A percentile compares a stretch with the other conserved stretches of the same genome.
These are phyloP conservation scores for Biscogniauxia marginata DNA, from an alignment of 2,329 filamentous ascomycete genomes.

Conservation along the genomic window DNA sequence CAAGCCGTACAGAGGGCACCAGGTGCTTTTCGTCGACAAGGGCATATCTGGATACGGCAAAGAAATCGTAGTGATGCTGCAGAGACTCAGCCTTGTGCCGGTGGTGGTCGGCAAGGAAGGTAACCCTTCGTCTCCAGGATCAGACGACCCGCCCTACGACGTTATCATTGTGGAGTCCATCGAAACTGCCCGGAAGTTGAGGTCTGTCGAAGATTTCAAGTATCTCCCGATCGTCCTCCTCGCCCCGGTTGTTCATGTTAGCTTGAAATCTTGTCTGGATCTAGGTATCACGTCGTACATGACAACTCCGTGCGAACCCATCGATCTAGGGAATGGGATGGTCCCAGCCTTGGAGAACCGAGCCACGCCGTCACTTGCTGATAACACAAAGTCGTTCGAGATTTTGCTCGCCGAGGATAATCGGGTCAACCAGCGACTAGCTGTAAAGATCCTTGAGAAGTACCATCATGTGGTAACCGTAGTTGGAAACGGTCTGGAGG, in stretches of 20 bases:
- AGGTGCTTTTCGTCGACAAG: conserved; percentile 93
- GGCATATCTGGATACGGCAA: conserved; percentile 73
- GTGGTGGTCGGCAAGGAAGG: conserved; percentile 80
- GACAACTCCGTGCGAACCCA: conserved; percentile 92
- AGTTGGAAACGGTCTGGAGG: conserved; percentile 91
- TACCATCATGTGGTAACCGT: conserved; percentile 92
- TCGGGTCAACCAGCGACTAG: conserved; percentile 91
- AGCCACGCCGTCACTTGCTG: conserved; percentile 84
- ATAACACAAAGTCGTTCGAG: conserved; percentile 93
- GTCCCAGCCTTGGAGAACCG: conserved; percentile 92
- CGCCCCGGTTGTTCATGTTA: conserved; percentile 85
- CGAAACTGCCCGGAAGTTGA: conserved; percentile 79
- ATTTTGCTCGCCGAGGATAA: conserved; percentile 97
- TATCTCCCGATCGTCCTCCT: conserved; percentile 94
- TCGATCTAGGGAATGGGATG: conserved; percentile 94
- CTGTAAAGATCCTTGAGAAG: conserved; percentile 95
- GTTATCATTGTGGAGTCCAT: conserved; percentile 95
- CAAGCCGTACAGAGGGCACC: conserved; percentile 86
- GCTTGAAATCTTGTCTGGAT: conserved; percentile 88
- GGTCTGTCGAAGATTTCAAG: conserved; percentile 92
- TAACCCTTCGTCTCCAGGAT: conserved; percentile 56
- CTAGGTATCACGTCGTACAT: conserved; percentile 98
- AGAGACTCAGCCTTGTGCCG: conserved; percentile 74
- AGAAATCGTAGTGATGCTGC: conserved; percentile 77
- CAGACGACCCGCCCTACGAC: conserved; percentile 73